Conservation (phyloP, 2,329 filamentous ascomycete genomes). For the Sarocladium oryzae region DNA sequence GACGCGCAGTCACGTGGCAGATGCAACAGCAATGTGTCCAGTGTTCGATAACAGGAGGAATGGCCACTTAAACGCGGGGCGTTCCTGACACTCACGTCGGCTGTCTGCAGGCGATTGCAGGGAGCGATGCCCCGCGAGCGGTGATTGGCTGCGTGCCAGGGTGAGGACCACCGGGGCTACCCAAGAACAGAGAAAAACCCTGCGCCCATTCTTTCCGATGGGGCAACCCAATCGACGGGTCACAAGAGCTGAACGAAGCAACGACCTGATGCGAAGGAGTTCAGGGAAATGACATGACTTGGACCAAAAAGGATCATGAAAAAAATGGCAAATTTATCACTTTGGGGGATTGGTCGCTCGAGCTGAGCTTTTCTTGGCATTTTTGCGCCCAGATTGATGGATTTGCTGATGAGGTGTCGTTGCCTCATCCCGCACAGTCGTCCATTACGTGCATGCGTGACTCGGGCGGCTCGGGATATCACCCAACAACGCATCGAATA, state of each 20-base stretch:
- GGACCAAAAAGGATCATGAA: no score
- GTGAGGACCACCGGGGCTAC: neutral
- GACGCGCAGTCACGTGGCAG: neutral
- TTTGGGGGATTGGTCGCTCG: no score
- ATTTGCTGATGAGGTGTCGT: neutral
- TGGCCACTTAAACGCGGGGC: conserved; percentile 28
- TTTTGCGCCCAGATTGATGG: neutral
- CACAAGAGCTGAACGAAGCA: neutral
- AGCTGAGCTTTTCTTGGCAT: neutral
- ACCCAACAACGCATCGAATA: neutral
- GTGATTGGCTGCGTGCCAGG: conserved; percentile 9
- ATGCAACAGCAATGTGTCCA: neutral
- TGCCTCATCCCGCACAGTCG: neutral
- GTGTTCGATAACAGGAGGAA: conserved; percentile 7
- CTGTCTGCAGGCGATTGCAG: conserved; percentile 13
- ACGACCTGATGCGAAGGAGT: no score
- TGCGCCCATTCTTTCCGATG: conserved; percentile 3
- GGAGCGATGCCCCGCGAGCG: conserved; percentile 10
- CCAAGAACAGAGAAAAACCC: neutral
- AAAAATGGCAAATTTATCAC: no score
- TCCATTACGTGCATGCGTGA: neutral
- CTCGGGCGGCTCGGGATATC: neutral
- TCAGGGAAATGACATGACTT: no score
- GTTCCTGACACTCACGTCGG: conserved; percentile 26
- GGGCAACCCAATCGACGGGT: neutral